phyloP scores from a whole-genome alignment of 805 yeast species.

The Nadsonia fulvescens region DNA sequence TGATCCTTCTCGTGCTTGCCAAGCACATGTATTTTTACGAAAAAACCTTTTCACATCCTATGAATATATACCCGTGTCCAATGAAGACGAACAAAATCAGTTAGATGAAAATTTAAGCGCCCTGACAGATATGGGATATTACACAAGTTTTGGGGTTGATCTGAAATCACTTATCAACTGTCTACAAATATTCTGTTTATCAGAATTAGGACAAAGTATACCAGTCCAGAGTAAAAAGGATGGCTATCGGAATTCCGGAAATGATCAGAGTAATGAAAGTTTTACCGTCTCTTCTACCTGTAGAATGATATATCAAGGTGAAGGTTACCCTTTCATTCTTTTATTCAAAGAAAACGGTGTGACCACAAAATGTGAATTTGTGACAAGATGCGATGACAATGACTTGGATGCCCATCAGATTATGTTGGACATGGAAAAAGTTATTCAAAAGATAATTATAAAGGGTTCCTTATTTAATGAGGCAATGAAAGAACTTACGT shows the following conservation, averaged over 20 bases:
- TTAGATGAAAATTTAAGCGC: constrained; percentile 1
- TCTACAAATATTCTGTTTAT: constrained; percentile 11
- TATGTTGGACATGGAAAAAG: constrained; percentile 25
- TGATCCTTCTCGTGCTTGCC: constrained; percentile 9
- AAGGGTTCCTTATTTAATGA: constrained; percentile 35
- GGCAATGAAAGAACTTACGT: constrained; percentile 37
- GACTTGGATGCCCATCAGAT: constrained; percentile 17
- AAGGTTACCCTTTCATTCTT: constrained; percentile 35
- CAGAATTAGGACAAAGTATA: neutral
- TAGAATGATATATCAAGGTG: constrained; percentile 28
- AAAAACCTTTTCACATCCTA: constrained; percentile 10
- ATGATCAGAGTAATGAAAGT: constrained; percentile 1
- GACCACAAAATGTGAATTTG: constrained; percentile 38
- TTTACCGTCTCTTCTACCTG: constrained; percentile 11
- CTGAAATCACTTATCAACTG: constrained; percentile 12
- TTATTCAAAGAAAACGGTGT: constrained; percentile 36
- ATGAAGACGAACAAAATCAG: constrained; percentile 2
- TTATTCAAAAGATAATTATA: constrained; percentile 34
- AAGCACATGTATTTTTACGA: constrained; percentile 11
- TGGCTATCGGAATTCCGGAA: neutral
- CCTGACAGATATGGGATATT: constrained; percentile 2
- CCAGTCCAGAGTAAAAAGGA: neutral
- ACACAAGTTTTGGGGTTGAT: constrained; percentile 8
- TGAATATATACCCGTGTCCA: constrained; percentile 6
- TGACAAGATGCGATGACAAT: constrained; percentile 24